These are phyloP conservation scores for Ambrosia artemisiifolia DNA, from an alignment of 129 eudicot genomes.

Conservation along the genomic window DNA sequence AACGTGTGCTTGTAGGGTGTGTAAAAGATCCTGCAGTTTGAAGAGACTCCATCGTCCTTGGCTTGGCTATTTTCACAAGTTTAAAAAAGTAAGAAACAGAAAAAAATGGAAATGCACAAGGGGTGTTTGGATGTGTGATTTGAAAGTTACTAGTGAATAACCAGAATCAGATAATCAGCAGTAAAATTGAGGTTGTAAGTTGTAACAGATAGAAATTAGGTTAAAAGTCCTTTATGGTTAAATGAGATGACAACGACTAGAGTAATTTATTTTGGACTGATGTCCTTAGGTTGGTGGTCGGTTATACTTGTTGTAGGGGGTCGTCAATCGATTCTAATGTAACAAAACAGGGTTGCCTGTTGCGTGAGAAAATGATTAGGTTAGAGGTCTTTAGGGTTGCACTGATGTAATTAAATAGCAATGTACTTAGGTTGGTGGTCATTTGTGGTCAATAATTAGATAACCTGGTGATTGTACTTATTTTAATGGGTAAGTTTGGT, in stretches of 20 bases:
- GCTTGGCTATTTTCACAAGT: conserved; percentile 39
- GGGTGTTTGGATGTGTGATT: not conserved
- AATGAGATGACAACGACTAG: not conserved
- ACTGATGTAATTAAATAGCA: not conserved
- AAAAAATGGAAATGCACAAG: not conserved
- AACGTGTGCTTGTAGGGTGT: conserved; percentile 90
- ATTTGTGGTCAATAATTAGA: not conserved
- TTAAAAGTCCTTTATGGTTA: not conserved
- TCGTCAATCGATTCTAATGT: no score
- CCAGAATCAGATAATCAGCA: not conserved
- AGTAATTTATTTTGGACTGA: not conserved
- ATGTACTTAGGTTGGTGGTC: not conserved
- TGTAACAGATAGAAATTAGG: not conserved
- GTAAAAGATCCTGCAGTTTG: conserved; percentile 64
- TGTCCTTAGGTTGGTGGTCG: not conserved
- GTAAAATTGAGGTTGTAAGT: not conserved
- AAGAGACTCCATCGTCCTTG: conserved; percentile 47
- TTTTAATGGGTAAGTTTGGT: not conserved
- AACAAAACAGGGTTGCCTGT: not conserved
- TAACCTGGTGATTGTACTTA: not conserved
- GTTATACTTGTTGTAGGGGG: not conserved
- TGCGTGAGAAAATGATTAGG: not conserved
- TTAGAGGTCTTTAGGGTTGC: not conserved
- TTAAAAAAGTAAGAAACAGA: conserved; percentile 2
- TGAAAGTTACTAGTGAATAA: not conserved